These are phyloP conservation scores for Phytopythium montanum DNA, from an alignment of 352 stramenopile species.

Conservation along the genomic window DNA sequence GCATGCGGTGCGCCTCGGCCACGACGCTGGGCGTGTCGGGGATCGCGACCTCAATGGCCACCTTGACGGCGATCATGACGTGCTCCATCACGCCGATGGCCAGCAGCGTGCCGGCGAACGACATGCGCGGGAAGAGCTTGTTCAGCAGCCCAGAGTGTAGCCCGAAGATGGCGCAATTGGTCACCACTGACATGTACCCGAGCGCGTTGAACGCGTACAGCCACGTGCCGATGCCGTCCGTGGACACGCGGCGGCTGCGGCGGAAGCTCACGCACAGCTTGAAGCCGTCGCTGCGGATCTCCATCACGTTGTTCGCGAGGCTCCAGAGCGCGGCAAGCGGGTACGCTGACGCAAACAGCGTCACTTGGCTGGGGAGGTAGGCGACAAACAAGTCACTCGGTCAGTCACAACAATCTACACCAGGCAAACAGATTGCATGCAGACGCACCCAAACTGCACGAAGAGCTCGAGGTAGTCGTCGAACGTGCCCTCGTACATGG, in stretches of 20 bases:
- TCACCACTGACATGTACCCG: constrained; percentile 91
- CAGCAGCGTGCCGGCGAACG: constrained; percentile 53
- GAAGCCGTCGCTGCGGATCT: constrained; percentile 94
- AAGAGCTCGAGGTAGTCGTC: constrained; percentile 95
- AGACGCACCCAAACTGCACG: constrained; percentile 89
- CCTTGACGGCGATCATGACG: constrained; percentile 71
- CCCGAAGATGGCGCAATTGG: constrained; percentile 94
- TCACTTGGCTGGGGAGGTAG: constrained; percentile 91
- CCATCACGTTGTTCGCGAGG: constrained; percentile 93
- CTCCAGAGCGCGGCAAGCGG: constrained; percentile 91
- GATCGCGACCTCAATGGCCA: constrained; percentile 79
- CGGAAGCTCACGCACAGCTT: constrained; percentile 90
- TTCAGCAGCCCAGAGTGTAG: constrained; percentile 87
- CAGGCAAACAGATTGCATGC: no score
- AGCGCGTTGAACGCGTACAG: constrained; percentile 88
- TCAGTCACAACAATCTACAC: background rate
- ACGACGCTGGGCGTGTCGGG: constrained; percentile 63
- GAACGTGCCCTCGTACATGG: constrained; percentile 84
- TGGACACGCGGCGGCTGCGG: constrained; percentile 57
- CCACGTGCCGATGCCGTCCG: constrained; percentile 92
- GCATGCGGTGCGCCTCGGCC: constrained; percentile 60
- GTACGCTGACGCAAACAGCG: constrained; percentile 92
- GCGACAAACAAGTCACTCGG: constrained; percentile 1
- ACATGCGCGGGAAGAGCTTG: constrained; percentile 61
- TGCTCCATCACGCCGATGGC: constrained; percentile 67